A percentile compares a stretch with the other conserved stretches of the same genome.
These are phyloP conservation scores for Rubroboletus pulcherrimus DNA, from an alignment of 768 basidiomycete species.

Conservation along the genomic window DNA sequence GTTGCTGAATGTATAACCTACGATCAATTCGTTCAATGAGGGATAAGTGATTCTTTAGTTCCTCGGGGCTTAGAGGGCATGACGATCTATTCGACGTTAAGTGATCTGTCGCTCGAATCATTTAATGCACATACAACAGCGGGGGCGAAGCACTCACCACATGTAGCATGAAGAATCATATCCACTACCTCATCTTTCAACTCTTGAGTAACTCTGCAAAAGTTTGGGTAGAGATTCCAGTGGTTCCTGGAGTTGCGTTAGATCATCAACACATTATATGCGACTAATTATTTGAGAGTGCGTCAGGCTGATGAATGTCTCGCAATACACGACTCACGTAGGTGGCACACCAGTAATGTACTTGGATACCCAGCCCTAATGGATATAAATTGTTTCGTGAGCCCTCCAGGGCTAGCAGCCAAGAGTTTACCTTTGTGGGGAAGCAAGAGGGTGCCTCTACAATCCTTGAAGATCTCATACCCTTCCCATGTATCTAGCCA, in stretches of 20 bases:
- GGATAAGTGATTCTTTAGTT: conserved; percentile 20
- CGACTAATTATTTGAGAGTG: not conserved
- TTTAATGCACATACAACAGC: not conserved
- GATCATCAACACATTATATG: not conserved
- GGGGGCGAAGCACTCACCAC: conserved; percentile 13
- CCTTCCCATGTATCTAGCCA: conserved; percentile 48
- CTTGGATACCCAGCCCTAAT: conserved; percentile 33
- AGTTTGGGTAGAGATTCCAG: conserved; percentile 31
- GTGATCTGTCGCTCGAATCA: conserved; percentile 15
- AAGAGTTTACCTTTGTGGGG: conserved; percentile 24
- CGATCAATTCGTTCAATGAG: conserved; percentile 27
- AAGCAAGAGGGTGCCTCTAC: conserved; percentile 14
- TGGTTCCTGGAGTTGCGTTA: conserved; percentile 31
- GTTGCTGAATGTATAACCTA: conserved; percentile 1
- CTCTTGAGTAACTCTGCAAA: conserved; percentile 23
- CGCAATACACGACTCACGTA: conserved; percentile 3
- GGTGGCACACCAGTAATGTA: conserved; percentile 34
- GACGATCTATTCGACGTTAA: conserved; percentile 27
- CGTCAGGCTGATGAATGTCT: conserved; percentile 3
- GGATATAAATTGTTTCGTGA: not conserved
- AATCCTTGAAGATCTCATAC: conserved; percentile 26
- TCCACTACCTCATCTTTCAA: conserved; percentile 26
- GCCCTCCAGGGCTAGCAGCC: not conserved
- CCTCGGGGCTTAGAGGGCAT: conserved; percentile 16
- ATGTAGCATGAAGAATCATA: conserved; percentile 26